phyloP scores from a whole-genome alignment of 345 rosid genomes.

The Ceriops zippeliana region DNA sequence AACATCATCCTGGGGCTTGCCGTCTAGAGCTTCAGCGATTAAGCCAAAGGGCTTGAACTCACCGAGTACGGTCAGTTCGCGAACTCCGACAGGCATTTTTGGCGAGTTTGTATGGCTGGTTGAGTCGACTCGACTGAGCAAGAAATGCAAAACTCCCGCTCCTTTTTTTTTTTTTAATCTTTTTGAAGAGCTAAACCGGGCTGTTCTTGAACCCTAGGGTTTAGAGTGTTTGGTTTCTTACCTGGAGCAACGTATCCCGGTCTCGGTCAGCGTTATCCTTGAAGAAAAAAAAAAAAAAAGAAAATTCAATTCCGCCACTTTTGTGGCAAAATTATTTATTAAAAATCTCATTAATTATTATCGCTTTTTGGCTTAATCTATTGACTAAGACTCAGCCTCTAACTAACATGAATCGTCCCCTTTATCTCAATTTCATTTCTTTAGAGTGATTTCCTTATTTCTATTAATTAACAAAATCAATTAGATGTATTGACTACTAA shows the following conservation, averaged over 20 bases:
- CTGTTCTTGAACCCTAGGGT: background rate
- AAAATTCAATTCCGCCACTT: too few relatives aligned
- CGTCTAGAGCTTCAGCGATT: slow-evolving; percentile 79
- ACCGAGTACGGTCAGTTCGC: slow-evolving; percentile 71
- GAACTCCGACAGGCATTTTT: slow-evolving; percentile 58
- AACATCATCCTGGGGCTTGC: slow-evolving; percentile 38
- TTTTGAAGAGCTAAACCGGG: background rate
- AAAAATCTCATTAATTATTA: too few relatives aligned
- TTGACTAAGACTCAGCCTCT: too few relatives aligned
- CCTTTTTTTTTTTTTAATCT: slow-evolving; percentile 14
- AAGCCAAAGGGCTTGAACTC: slow-evolving; percentile 93
- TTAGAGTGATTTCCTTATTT: too few relatives aligned
- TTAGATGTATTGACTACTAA: too few relatives aligned
- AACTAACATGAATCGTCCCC: too few relatives aligned
- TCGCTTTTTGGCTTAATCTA: too few relatives aligned
- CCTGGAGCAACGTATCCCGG: background rate
- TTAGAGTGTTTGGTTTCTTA: background rate
- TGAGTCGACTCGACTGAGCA: slow-evolving; percentile 5
- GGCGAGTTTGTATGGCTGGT: slow-evolving; percentile 8
- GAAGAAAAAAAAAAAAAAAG: too few relatives aligned
- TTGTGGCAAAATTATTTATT: too few relatives aligned
- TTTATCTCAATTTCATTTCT: too few relatives aligned
- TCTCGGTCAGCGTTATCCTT: background rate
- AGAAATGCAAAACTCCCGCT: slow-evolving; percentile 16
- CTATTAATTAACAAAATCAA: too few relatives aligned